Evolutionary conservation across 2,329 filamentous ascomycete genomes (phyloP), one percentile per base, ranked within the genome.

Genomic region (Malbranchea zuffiana): DNA sequence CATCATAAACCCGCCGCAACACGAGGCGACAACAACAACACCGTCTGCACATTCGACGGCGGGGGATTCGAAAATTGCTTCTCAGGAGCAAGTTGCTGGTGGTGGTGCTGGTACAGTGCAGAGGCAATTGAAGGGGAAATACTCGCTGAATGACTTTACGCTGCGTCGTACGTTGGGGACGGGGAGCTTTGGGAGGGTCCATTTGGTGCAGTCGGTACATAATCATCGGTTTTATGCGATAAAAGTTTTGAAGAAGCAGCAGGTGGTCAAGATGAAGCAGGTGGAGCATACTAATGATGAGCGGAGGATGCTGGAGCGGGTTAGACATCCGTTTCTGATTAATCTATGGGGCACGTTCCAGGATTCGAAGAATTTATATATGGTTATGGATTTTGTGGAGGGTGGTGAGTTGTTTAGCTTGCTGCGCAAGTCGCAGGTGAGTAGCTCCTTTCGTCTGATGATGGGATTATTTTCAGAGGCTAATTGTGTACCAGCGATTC

Each of bases 301-400:
- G 68, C 75, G 90, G 48, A 78, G 75, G 52, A 98, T 98, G 90
- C 67, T 98, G 53, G 83, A 85, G 58, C 82, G 93, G 59, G 90
- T 96, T 59, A 93, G 95, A 62, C 88, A 98, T 63, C 87, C 90
- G 8, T 98, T 98, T 65, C 70, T 98, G 46, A 90, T 98, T 57
- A 98, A 90, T 1, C 70, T 98, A 26, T 98, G 90, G 90, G 90
- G 90, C 41, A 98, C 90, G 6, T 98, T 96, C 61, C 88, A 96
- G 59, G 90, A 98, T 55, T 74, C 79, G 34, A 86, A 79, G 65
- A 96, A 95, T 58, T 68, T 98, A 23, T 98, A 98, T 73, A 98
- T 98, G 90, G 90, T 98, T 53, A 98, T 98, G 90, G 90, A 98
- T 62, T 98, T 98, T 67, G 88, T 98, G 37, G 90, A 98, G 63